Base-by-base conservation (phyloP, 1,284 basidiomycete species). In the Jaminaea rosea region DNA sequence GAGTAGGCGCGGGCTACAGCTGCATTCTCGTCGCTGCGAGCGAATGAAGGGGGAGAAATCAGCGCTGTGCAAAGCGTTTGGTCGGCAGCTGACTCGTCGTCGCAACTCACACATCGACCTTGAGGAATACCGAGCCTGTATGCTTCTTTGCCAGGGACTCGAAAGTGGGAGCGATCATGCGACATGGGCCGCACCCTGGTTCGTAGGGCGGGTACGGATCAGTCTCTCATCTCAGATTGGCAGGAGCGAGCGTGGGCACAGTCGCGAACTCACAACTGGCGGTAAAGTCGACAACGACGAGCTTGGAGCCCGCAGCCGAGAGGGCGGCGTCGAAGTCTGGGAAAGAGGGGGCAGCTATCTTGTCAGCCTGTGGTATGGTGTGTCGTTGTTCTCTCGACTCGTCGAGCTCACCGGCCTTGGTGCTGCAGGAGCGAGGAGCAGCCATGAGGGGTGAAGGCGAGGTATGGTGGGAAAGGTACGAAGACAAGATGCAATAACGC, bases 221-320 rank as follows among this genome's bases (percentile, higher is more conserved):
- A 13, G 44, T 17, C 26, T 10, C 10, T 26, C 7, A 13, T 45
- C 13, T 15, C 19, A 24, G 11, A 9, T 26, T 7, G 7, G 13
- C 7, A 11, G 19, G 44, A 24, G 26, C 10, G 29, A 23, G 17
- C 7, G 17, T 15, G 15, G 9, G 26, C 17, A 13, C 37, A 21
- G 3, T 24, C 11, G 19, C 24, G 17, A 11, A 55, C 53, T 19
- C 24, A 52, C 51, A 55, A 8, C 42, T 41, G 2, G 56, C 56
- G 19, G 46, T 46, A 45, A 58, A 58, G 32, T 58, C 56, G 29
- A 58, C 52, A 13, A 58, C 56, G 26, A 55, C 53, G 34, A 58
- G 36, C 49, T 53, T 52, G 32, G 13, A 7, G 10, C 53, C 56
- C 10, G 56, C 56, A 7, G 26, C 19, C 23, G 32, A 17, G 27